A percentile compares a stretch with the other conserved stretches of the same genome.
These are phyloP conservation scores for Sambucus nigra DNA, from an alignment of 129 eudicot species.

Conservation along the genomic window DNA sequence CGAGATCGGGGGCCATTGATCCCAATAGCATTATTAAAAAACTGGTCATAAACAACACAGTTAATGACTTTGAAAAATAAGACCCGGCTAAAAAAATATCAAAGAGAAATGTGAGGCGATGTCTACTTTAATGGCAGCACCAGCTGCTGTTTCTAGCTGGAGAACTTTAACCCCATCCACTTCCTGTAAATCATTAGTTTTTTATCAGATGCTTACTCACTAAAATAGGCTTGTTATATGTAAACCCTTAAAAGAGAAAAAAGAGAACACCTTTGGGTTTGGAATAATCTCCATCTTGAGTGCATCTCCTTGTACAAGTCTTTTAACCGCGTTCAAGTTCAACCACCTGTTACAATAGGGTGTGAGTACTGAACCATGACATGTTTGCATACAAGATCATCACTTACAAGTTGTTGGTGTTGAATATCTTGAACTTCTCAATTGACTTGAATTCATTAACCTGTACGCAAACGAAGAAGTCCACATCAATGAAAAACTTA, in stretches of 20 bases:
- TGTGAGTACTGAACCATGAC: background rate
- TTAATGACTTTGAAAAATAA: background rate
- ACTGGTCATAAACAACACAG: slow-evolving; percentile 28
- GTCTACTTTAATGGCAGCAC: slow-evolving; percentile 90
- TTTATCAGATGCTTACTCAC: background rate
- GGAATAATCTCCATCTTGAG: slow-evolving; percentile 97
- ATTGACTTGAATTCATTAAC: slow-evolving; percentile 93
- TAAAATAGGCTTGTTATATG: background rate
- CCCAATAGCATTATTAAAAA: slow-evolving; percentile 80
- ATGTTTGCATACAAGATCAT: background rate
- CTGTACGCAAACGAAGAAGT: slow-evolving; percentile 54
- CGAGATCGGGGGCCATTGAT: slow-evolving; percentile 86
- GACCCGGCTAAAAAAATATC: background rate
- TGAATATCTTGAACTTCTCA: slow-evolving; percentile 91
- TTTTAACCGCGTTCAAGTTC: slow-evolving; percentile 73
- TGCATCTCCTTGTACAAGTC: slow-evolving; percentile 84
- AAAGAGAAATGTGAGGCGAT: background rate
- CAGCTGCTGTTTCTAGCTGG: slow-evolving; percentile 98
- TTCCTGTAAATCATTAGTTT: slow-evolving; percentile 42
- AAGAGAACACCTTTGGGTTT: slow-evolving; percentile 70
- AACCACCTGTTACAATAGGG: slow-evolving; percentile 58
- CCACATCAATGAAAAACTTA: no score
- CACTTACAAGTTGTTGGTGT: slow-evolving; percentile 91
- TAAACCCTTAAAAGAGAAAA: background rate
- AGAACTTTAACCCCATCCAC: slow-evolving; percentile 87